These are phyloP conservation scores for Paramyrothecium roridum DNA, from an alignment of 2,329 filamentous ascomycete genomes.

Conservation along the genomic window DNA sequence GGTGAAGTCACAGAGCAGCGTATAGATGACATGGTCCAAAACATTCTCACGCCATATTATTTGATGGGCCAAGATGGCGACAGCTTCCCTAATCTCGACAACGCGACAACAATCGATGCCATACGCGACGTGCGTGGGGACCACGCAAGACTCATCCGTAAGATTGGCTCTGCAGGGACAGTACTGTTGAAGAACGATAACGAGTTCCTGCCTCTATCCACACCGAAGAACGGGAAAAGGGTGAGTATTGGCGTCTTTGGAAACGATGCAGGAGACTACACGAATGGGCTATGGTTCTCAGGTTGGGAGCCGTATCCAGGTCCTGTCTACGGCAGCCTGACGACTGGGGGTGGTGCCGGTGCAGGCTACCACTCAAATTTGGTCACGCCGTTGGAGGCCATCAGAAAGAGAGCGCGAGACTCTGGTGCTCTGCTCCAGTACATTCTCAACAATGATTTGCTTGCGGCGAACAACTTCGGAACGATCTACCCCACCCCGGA, in stretches of 20 bases:
- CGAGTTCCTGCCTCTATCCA: constrained; percentile 50
- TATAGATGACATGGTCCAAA: not conserved
- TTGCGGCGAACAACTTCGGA: not conserved
- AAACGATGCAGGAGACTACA: not conserved
- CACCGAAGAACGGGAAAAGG: constrained; percentile 64
- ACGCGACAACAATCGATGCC: not conserved
- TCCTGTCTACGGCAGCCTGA: not conserved
- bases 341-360: not conserved
- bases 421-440: not conserved
- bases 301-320: not conserved
- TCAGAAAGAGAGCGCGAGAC: not conserved
- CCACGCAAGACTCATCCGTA: constrained; percentile 48
- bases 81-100: not conserved
- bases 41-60: not conserved
- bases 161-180: constrained; percentile 18
- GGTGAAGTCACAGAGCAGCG: not conserved
- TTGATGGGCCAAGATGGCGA: not conserved
- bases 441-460: not conserved
- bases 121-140: constrained; percentile 1
- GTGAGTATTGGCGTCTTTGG: constrained; percentile 16
- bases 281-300: not conserved
- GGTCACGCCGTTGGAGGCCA: not conserved
- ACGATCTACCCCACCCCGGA: not conserved
- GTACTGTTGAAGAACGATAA: constrained; percentile 20
- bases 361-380: not conserved